Percentiles rank a stretch among this genome's conserved stretches.
Conservation (phyloP, 306 rosid genomes). For the Prunus davidiana region DNA sequence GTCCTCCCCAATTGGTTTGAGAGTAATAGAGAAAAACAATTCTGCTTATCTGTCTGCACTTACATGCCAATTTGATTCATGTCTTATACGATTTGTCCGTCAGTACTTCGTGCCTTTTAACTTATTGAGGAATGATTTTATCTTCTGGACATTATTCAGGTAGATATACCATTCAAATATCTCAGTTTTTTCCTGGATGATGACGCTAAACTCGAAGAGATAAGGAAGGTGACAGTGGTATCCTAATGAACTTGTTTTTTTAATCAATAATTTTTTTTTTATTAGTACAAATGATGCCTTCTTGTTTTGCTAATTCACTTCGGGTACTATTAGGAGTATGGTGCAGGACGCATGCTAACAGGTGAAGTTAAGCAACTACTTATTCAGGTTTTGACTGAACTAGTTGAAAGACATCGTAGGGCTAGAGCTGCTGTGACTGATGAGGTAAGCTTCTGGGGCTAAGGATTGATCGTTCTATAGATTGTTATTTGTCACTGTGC, state of each 20-base stretch:
- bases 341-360: slow-evolving; percentile 86
- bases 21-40: background rate
- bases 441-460: background rate
- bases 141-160: slow-evolving; percentile 44
- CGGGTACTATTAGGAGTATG: slow-evolving; percentile 57
- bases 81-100: background rate
- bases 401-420: slow-evolving; percentile 79
- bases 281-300: background rate
- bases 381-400: slow-evolving; percentile 58
- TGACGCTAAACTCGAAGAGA: slow-evolving; percentile 72
- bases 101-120: background rate
- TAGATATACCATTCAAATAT: slow-evolving; percentile 89
- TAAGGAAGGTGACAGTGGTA: slow-evolving; percentile 48
- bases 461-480: background rate
- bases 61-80: background rate
- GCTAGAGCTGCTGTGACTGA: slow-evolving; percentile 86
- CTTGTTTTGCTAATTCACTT: slow-evolving; percentile 3
- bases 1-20: too few relatives aligned
- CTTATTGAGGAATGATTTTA: background rate
- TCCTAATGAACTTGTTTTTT: background rate
- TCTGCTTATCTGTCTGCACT: background rate
- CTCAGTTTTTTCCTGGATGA: slow-evolving; percentile 78
- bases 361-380: slow-evolving; percentile 92
- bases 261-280: background rate
- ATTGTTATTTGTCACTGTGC: background rate